Evolutionary conservation across 1,139 yeast genomes (phyloP), one percentile per base, ranked within the genome.

Genomic region (Diutina sp.): DNA sequence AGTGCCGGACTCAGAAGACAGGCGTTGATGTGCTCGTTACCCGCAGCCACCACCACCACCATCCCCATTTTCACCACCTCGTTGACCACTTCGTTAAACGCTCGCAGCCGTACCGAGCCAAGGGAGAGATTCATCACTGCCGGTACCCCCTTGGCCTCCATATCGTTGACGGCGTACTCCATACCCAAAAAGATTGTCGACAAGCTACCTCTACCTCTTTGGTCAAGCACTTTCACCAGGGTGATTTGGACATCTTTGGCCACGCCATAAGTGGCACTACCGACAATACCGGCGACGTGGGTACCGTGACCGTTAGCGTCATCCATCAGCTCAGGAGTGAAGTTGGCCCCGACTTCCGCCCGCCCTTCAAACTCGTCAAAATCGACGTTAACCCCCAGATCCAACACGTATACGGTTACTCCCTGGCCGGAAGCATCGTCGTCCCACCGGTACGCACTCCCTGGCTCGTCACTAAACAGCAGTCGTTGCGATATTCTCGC

Each of bases 261-360:
- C 0, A 87, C 95, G 0, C 97, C 97, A 67, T 75, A 90, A 0
- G 85, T 80, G 46, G 67, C 69, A 0, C 96, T 87, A 0, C 95
- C 97, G 50, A 89, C 78, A n/a, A 90, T 69, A 0, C 97, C 97
- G 0, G 97, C 95, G 2, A 90, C 96, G 68, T 90, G 97, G 0
- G 97, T 89, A 1, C 88, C 87, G 65, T 87, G 95, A 0, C 95
- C 93, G 64, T 84, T 84, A 8, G 64, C 62, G 64, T 86, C 93
- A 0, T 87, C 86, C 0, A 71, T 63, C 0, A 84, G 88, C 66
- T 82, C 87, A 0, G 72, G 74, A 0, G 88, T 82, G 58, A 83
- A 78, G 64, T 85, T 89, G n/a, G 66, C 73, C 0, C 90, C 91
- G 55, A 67, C 62, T 2, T 60, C 59, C 0, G 84, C 90, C 57